Evolutionary conservation across 345 rosid species (phyloP).

Genomic region (Aquilaria sinensis): DNA sequence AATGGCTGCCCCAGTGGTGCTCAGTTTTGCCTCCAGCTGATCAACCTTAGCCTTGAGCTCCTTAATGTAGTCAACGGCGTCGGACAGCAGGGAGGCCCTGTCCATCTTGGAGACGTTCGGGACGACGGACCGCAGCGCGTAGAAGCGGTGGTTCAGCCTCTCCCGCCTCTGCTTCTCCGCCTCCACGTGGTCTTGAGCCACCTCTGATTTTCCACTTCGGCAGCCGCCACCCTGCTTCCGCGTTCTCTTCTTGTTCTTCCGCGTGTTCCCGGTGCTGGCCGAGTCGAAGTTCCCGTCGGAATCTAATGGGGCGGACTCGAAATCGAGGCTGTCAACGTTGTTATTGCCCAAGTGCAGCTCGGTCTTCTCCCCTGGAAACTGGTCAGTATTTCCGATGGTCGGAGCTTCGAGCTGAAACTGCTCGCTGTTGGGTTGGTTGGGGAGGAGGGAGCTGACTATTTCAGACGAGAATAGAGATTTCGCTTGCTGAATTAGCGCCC

Average conservation of each 20-base stretch:
- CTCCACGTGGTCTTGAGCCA: constrained; percentile 56
- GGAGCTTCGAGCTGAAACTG: constrained; percentile 8
- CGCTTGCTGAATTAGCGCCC: constrained; percentile 28
- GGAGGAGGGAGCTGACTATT: not conserved
- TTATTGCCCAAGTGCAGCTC: too few species aligned
- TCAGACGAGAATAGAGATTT: constrained; percentile 30
- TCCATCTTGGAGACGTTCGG: constrained; percentile 93
- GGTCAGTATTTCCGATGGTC: constrained; percentile 1
- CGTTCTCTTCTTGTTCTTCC: constrained; percentile 21
- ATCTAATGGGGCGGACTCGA: constrained; percentile 27
- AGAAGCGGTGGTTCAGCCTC: constrained; percentile 71
- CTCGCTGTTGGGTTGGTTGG: constrained; percentile 10
- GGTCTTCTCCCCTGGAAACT: too few species aligned
- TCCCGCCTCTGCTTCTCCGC: constrained; percentile 84
- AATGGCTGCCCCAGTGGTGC: constrained; percentile 2
- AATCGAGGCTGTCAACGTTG: too few species aligned
- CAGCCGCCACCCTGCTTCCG: constrained; percentile 20
- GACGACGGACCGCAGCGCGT: constrained; percentile 73
- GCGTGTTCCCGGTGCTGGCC: constrained; percentile 6
- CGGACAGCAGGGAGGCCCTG: constrained; percentile 71
- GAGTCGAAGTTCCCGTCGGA: constrained; percentile 19
- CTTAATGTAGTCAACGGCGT: constrained; percentile 64
- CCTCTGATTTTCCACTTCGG: constrained; percentile 26
- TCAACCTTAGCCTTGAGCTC: constrained; percentile 49
- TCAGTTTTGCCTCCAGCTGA: constrained; percentile 35